Percentiles rank a stretch among this genome's conserved stretches.
phyloP scores from a whole-genome alignment of 2,329 filamentous ascomycete species.

The Trichoderma hamatum region DNA sequence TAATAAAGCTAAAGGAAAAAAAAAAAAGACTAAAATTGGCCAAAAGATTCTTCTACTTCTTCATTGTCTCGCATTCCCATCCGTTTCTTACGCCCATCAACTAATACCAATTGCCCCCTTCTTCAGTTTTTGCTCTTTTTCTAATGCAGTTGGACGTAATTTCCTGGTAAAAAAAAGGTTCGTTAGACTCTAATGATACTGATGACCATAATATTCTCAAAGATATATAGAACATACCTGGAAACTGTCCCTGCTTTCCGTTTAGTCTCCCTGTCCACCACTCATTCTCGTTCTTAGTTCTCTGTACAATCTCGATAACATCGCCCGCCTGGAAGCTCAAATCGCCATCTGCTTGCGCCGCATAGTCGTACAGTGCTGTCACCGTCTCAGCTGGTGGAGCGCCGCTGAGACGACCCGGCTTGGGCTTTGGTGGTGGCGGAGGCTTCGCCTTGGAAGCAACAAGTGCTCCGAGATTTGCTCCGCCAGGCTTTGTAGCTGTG shows the following conservation, averaged over 20 bases:
- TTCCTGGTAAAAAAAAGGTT: conserved; percentile 7
- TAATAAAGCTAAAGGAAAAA: conserved; percentile 15
- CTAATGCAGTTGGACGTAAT: conserved; percentile 27
- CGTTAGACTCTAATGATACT: neutral
- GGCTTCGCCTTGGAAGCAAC: conserved; percentile 66
- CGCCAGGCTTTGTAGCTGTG: conserved; percentile 32
- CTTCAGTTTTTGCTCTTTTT: neutral
- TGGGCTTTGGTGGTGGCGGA: conserved; percentile 72
- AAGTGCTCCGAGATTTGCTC: conserved; percentile 42
- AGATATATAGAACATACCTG: conserved; percentile 62
- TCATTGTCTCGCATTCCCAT: neutral
- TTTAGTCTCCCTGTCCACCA: conserved; percentile 91
- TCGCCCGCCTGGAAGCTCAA: conserved; percentile 89
- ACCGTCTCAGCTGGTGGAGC: conserved; percentile 72
- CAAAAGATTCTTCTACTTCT: neutral
- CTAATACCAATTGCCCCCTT: conserved; percentile 22
- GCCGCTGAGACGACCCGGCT: conserved; percentile 73
- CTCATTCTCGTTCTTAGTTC: conserved; percentile 90
- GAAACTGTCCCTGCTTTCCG: conserved; percentile 87
- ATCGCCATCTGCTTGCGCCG: conserved; percentile 92
- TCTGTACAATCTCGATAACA: conserved; percentile 78
- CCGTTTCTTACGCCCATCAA: neutral
- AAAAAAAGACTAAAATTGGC: neutral
- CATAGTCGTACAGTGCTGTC: conserved; percentile 93
- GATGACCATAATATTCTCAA: neutral